Evolutionary conservation across 257 asterid genomes (phyloP).

Genomic region (Misopates orontium): DNA sequence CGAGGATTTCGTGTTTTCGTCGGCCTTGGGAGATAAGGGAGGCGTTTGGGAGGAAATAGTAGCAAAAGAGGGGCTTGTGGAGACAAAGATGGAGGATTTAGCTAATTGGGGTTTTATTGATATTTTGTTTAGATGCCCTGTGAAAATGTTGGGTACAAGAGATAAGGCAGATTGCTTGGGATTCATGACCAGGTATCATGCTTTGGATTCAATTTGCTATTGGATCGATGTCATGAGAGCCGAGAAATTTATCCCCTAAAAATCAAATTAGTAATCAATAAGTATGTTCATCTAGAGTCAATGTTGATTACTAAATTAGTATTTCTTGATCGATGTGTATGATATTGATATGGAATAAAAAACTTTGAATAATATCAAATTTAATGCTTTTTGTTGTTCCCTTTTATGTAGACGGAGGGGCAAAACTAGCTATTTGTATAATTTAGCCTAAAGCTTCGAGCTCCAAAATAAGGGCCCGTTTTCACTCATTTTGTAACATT

Average conservation of each 20-base stretch:
- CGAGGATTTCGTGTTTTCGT: slow-evolving; percentile 36
- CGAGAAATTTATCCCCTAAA: slow-evolving; percentile 61
- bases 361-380: background rate
- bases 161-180: slow-evolving; percentile 60
- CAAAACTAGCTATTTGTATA: background rate
- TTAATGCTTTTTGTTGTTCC: slow-evolving; percentile 18
- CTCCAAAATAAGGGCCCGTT: slow-evolving; percentile 9
- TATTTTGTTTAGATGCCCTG: slow-evolving; percentile 57
- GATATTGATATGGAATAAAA: slow-evolving; percentile 5
- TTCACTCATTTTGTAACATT: slow-evolving; percentile 23
- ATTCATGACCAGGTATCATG: slow-evolving; percentile 50
- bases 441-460: slow-evolving; percentile 27
- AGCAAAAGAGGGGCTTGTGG: slow-evolving; percentile 46
- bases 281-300: too few relatives aligned
- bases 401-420: background rate
- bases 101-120: slow-evolving; percentile 76
- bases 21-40: slow-evolving; percentile 55
- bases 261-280: background rate
- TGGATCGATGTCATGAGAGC: slow-evolving; percentile 78
- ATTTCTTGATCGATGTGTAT: slow-evolving; percentile 8
- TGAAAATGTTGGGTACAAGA: slow-evolving; percentile 61
- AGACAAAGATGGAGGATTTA: slow-evolving; percentile 63
- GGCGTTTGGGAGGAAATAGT: slow-evolving; percentile 71
- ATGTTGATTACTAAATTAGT: too few relatives aligned
- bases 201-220: slow-evolving; percentile 64